phyloP scores from a whole-genome alignment of 176 grass and related monocot species.

The Ananas comosus region DNA sequence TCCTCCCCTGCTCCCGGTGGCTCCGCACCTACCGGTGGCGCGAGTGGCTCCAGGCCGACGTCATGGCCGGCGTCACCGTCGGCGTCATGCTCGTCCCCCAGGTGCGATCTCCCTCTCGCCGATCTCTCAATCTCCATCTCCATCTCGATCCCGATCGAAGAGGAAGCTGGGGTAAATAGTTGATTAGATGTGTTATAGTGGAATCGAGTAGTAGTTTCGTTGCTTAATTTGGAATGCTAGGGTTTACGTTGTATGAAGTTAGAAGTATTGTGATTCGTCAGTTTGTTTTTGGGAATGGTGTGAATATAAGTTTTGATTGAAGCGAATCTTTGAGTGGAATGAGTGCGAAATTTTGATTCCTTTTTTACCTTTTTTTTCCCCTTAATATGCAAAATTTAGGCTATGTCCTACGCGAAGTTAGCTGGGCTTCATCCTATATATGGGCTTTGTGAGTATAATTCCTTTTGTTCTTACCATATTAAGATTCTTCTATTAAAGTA shows the following conservation, averaged over 20 bases:
- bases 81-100: slow-evolving; percentile 97
- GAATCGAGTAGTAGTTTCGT: background rate
- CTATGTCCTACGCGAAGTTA: slow-evolving; percentile 93
- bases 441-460: slow-evolving; percentile 68
- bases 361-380: background rate
- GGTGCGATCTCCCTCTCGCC: slow-evolving; percentile 18
- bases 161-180: background rate
- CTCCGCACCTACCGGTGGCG: slow-evolving; percentile 59
- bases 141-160: background rate
- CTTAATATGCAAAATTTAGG: slow-evolving; percentile 30
- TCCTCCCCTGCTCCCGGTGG: slow-evolving; percentile 61
- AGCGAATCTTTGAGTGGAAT: background rate
- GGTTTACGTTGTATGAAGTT: no score
- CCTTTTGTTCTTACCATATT: slow-evolving; percentile 7
- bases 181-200: background rate
- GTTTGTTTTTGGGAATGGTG: background rate
- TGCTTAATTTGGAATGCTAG: no score
- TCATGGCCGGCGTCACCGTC: slow-evolving; percentile 81
- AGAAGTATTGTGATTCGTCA: no score
- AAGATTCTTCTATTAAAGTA: slow-evolving; percentile 7
- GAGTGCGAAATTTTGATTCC: slow-evolving; percentile 8
- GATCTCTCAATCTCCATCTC: background rate
- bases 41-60: slow-evolving; percentile 65
- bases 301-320: background rate
- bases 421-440: slow-evolving; percentile 94